Percentiles rank a stretch among this genome's conserved stretches.
Evolutionary conservation across 768 basidiomycete genomes (phyloP).

Genomic region (Ephemerocybe angulata): DNA sequence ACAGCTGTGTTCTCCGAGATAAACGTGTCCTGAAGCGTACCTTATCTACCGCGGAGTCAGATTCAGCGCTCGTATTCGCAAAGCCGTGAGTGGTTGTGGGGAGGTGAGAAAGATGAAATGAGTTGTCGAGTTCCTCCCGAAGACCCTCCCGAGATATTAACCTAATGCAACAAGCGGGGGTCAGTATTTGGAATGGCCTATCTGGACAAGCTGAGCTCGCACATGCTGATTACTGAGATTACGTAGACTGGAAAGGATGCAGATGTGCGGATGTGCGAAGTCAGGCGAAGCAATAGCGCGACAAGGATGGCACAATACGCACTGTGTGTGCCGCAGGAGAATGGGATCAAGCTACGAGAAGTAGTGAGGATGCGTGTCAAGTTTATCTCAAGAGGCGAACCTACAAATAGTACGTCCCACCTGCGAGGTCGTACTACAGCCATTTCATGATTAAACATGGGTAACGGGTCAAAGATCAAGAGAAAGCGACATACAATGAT

Average conservation of each 20-base stretch:
- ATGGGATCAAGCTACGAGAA: not conserved
- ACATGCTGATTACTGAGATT: slow-evolving; percentile 2
- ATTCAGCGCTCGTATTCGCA: no score
- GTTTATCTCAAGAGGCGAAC: not conserved
- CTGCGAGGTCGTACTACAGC: no score
- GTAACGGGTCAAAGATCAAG: no score
- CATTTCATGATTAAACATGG: no score
- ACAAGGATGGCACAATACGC: not conserved
- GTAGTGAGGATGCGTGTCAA: not conserved
- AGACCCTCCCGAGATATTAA: not conserved
- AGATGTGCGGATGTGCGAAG: not conserved
- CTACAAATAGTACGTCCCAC: not conserved
- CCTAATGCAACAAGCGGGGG: not conserved
- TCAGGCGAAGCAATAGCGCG: not conserved
- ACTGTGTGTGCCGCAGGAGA: not conserved
- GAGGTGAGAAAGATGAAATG: not conserved
- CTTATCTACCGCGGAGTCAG: no score
- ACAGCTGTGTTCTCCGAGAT: no score
- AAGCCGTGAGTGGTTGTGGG: no score
- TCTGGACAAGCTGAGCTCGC: no score
- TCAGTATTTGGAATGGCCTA: not conserved
- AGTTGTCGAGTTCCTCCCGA: not conserved
- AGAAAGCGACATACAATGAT: no score
- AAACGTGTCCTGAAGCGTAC: no score
- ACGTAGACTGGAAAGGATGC: not conserved